phyloP scores from a whole-genome alignment of 257 asterid genomes.

The Voacanga thouarsii region DNA sequence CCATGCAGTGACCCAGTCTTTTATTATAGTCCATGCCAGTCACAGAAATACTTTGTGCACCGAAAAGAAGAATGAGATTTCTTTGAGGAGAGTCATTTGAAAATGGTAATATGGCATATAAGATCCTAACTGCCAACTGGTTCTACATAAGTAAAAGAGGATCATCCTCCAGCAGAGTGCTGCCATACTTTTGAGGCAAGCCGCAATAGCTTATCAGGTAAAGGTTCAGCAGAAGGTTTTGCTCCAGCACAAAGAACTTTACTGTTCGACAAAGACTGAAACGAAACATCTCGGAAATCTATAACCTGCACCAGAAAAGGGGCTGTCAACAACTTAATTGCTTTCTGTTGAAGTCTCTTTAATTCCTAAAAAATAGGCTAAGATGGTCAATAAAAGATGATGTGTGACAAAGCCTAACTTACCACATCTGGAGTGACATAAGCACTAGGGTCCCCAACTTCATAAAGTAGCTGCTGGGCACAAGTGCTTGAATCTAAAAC shows the following conservation, averaged over 20 bases:
- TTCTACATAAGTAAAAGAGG: background rate
- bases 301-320: slow-evolving; percentile 49
- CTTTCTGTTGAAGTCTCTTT: slow-evolving; percentile 18
- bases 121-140: background rate
- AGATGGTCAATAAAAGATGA: background rate
- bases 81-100: background rate
- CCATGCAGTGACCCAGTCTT: background rate
- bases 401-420: slow-evolving; percentile 16
- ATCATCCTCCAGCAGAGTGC: background rate
- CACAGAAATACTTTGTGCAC: background rate
- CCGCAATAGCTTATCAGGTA: slow-evolving; percentile 64
- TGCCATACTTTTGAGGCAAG: slow-evolving; percentile 68
- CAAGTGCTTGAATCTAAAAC: slow-evolving; percentile 71
- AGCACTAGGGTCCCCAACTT: slow-evolving; percentile 89
- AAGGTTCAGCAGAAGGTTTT: slow-evolving; percentile 53
- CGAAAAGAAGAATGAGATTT: background rate
- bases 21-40: background rate
- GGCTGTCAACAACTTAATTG: slow-evolving; percentile 12
- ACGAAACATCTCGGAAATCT: slow-evolving; percentile 70
- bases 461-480: slow-evolving; percentile 95
- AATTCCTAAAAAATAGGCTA: slow-evolving; percentile 8
- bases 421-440: slow-evolving; percentile 97
- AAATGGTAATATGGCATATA: background rate
- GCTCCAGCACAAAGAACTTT: slow-evolving; percentile 91
- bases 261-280: slow-evolving; percentile 57